Percentiles rank a stretch among this genome's conserved stretches.
Evolutionary conservation across 805 yeast genomes (phyloP).

Genomic region (Starmerella sirachaensis): DNA sequence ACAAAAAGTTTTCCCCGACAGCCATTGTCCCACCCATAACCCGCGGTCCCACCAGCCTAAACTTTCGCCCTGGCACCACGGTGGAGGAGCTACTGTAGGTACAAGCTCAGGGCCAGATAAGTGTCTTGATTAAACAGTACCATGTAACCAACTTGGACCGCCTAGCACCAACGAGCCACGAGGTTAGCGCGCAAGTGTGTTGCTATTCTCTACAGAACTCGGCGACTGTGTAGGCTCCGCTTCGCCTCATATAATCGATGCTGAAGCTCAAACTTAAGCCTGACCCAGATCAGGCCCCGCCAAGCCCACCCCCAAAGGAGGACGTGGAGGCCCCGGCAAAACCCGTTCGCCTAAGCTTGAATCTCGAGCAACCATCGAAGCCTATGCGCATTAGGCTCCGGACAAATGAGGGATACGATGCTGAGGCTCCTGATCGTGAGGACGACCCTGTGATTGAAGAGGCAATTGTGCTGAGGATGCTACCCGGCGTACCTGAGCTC

Average conservation of each 20-base stretch:
- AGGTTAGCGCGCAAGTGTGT: neutral
- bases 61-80: too few relatives aligned
- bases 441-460: conserved; percentile 90
- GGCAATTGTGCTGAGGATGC: conserved; percentile 66
- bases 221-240: too few relatives aligned
- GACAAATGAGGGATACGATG: conserved; percentile 80
- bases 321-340: neutral
- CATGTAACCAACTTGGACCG: too few relatives aligned
- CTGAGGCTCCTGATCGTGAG: conserved; percentile 91
- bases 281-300: conserved; percentile 1
- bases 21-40: neutral
- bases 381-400: conserved; percentile 42
- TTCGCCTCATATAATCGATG: conserved; percentile 18
- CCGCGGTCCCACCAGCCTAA: neutral
- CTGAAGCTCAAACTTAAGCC: conserved; percentile 24
- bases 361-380: conserved; percentile 11
- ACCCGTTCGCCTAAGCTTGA: conserved; percentile 14
- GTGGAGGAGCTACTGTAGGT: too few relatives aligned
- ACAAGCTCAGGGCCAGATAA: too few relatives aligned
- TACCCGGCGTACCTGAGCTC: conserved; percentile 44
- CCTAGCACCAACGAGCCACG: too few relatives aligned
- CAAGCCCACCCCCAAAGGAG: neutral
- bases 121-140: too few relatives aligned
- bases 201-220: too few relatives aligned
- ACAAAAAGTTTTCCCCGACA: neutral